phyloP scores from a whole-genome alignment of 208 protist species.

The Strigomonas culicis region DNA sequence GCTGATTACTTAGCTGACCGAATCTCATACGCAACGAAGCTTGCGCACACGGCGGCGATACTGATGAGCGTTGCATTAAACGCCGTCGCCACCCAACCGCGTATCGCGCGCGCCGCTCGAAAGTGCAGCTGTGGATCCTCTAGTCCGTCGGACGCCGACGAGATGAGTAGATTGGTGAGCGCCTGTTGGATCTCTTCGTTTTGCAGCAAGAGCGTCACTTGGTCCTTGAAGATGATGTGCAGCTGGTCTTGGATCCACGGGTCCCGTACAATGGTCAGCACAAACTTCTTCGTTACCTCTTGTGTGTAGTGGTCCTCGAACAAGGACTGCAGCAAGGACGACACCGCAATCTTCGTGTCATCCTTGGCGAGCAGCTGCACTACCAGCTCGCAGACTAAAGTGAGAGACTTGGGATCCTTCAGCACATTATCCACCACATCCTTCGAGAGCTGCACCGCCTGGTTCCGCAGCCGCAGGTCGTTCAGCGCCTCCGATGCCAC shows the following conservation, averaged over 20 bases:
- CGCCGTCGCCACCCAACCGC: conserved; percentile 30
- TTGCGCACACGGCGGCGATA: neutral
- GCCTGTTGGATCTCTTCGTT: conserved; percentile 44
- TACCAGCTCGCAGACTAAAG: conserved; percentile 62
- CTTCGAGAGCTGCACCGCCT: conserved; percentile 78
- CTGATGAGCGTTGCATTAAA: conserved; percentile 35
- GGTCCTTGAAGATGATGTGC: conserved; percentile 70
- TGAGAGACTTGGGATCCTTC: conserved; percentile 58
- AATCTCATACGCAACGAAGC: conserved; percentile 1
- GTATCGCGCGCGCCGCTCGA: conserved; percentile 52
- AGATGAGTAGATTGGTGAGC: conserved; percentile 56
- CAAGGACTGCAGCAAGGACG: conserved; percentile 71
- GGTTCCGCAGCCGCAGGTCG: conserved; percentile 52
- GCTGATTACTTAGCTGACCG: neutral
- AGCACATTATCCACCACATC: conserved; percentile 76
- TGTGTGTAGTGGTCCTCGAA: conserved; percentile 92
- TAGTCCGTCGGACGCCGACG: conserved; percentile 45
- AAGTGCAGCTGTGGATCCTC: conserved; percentile 59
- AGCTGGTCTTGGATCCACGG: conserved; percentile 86
- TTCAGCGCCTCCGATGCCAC: conserved; percentile 82
- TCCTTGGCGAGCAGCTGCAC: conserved; percentile 58
- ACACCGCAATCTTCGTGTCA: conserved; percentile 78
- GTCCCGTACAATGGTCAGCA: conserved; percentile 74
- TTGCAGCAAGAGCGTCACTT: conserved; percentile 56
- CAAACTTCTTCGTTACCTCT: conserved; percentile 90